phyloP scores from a whole-genome alignment of 2,329 filamentous ascomycete species.

The Penicillium sclerotiorum region DNA sequence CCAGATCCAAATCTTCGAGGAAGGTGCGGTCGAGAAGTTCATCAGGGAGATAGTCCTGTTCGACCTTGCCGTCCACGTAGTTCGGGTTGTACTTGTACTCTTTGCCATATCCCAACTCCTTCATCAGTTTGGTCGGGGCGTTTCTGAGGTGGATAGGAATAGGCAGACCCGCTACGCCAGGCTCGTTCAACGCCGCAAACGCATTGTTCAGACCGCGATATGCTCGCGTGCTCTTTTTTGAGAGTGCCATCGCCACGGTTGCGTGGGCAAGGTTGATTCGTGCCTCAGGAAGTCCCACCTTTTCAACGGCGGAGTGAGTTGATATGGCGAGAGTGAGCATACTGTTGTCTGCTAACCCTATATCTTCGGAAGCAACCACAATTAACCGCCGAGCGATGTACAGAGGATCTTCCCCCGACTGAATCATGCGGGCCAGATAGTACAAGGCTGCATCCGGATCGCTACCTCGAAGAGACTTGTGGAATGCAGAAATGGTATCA shows the following conservation, averaged over 20 bases:
- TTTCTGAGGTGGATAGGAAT: constrained; percentile 89
- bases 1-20: constrained; percentile 77
- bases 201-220: constrained; percentile 84
- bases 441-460: constrained; percentile 88
- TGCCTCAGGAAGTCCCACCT: constrained; percentile 93
- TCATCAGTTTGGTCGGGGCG: constrained; percentile 89
- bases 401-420: constrained; percentile 89
- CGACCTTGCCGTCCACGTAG: constrained; percentile 77
- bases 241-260: constrained; percentile 75
- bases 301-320: constrained; percentile 83
- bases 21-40: constrained; percentile 71
- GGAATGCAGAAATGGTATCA: constrained; percentile 94
- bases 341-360: constrained; percentile 84
- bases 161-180: constrained; percentile 77
- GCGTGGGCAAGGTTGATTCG: constrained; percentile 89
- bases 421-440: constrained; percentile 93
- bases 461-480: constrained; percentile 89
- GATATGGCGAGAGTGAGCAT: constrained; percentile 83
- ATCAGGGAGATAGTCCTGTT: constrained; percentile 88
- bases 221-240: constrained; percentile 82
- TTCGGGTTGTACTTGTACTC: constrained; percentile 98
- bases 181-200: constrained; percentile 75
- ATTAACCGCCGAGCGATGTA: constrained; percentile 92
- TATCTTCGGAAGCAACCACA: constrained; percentile 91
- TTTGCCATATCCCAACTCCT: constrained; percentile 84